Base-by-base conservation (phyloP, 1,139 yeast genomes). In the Yamadazyma kanchanaburiensis region DNA sequence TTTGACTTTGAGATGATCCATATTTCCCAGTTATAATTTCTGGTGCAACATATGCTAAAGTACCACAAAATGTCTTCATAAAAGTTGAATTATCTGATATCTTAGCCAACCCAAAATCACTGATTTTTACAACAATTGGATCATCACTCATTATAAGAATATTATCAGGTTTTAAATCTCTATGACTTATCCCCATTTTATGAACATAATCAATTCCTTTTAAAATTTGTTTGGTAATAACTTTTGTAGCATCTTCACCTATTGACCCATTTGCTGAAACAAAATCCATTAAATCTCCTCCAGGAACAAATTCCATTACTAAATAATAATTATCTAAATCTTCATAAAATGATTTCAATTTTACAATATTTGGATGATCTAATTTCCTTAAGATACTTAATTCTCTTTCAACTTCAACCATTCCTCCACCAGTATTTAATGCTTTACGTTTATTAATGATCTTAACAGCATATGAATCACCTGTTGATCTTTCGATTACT, bases 231-330 rank as follows among this genome's bases (percentile, higher is more conserved):
- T 76, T 75, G 1, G 94, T 73, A 13, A 91, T 85, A 34, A 85
- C 95, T 42, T 83, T 79, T 4, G 91, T 83, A 3, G 95, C 94
- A 31, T 79, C 88, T 55, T 89, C 98, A 12, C 94, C 88, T 22
- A 89, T 84, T 4, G 94, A 77, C 2, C 96, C 96, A 55, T 85
- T 83, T 3, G 89, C 86, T 0, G 94, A 91, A 2, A 89, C 94
- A 59, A 86, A 88, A 58, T 80, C 97, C 98, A 91, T 91, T 37
- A 91, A 63, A 54, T 91, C 98, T n/a, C 98, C 98, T 7, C 96
- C 96, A 1, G 94, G 81, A 12, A 91, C 94, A 45, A 81, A 82
- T 51, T 91, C 98, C 96, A 91, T 89, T 4, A 91, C 89, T 40
- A 91, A 67, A 52, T 86, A 91, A 54, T 86, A 86, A 46, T 74